Base-by-base conservation (phyloP, 2,329 filamentous ascomycete species). In the Talaromyces sp. region DNA sequence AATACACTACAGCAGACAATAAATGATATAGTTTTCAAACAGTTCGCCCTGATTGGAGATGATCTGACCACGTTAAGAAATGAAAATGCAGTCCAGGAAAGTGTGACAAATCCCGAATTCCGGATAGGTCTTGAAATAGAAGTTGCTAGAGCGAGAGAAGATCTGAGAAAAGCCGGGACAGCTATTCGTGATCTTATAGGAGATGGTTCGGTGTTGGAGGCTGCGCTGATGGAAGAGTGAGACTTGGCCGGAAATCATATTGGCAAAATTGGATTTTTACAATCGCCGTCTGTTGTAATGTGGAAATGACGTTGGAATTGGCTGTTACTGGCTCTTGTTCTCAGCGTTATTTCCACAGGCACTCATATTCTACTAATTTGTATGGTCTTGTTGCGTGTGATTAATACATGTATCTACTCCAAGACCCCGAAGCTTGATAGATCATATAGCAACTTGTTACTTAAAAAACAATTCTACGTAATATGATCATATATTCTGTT, bases 81-180 rank as follows among this genome's bases (percentile, higher is more conserved):
- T 42, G 57, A 59, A 40, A 59, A 59, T 53, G 57, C 36, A 30
- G 33, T 59, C 47, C 47, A 52, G 10, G 57, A 59, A 33, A 59
- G 47, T 53, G 57, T 53, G 12, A 59, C 33, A 30, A 53, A 52
- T 30, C 57, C 57, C 6, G 47, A 52, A 59, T 59, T 53, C 31
- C 57, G 33, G 23, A 53, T 14, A 53, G 23, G 14, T 12, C 57
- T 59, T 53, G 23, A 12, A 42, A n/a, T 23, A 30, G 57, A 36
- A 59, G 47, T 51, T 10, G 36, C 56, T 58, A n/a, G 42, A 31
- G 56, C 42, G 27, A 59, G 33, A 59, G 18, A 40, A 59, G 31
- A 53, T 16, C 51, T 59, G 23, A 18, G 28, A 53, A 42, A n/a
- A 31, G 10, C 51, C 16, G 40, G n/a, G 40, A 16, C 12, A 18